Evolutionary conservation across 305 asterid genomes (phyloP).

Genomic region (Rubia tinctorum): DNA sequence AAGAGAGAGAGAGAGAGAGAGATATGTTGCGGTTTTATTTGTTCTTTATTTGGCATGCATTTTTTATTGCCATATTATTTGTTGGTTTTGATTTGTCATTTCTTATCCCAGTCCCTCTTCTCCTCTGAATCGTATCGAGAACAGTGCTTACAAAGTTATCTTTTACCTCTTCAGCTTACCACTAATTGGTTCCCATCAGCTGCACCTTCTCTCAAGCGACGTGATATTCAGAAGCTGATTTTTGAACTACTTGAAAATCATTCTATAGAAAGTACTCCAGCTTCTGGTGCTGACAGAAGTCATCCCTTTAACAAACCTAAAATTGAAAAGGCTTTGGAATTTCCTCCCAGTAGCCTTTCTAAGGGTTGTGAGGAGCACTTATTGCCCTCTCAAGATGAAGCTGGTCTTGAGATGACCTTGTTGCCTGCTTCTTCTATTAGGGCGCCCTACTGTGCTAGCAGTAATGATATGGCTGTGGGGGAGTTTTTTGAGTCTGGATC

Average conservation of each 20-base stretch:
- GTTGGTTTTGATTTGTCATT: neutral
- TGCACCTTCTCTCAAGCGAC: slow-evolving; percentile 80
- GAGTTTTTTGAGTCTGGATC: slow-evolving; percentile 55
- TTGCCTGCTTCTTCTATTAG: slow-evolving; percentile 43
- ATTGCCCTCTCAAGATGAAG: slow-evolving; percentile 30
- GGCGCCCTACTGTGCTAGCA: slow-evolving; percentile 34
- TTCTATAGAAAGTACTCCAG: slow-evolving; percentile 43
- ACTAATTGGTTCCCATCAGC: slow-evolving; percentile 79
- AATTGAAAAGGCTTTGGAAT: slow-evolving; percentile 37
- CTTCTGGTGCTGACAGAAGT: slow-evolving; percentile 33
- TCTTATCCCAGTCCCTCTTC: neutral
- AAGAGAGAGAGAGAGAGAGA: too few species aligned
- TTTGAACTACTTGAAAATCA: slow-evolving; percentile 48
- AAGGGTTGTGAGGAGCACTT: slow-evolving; percentile 40
- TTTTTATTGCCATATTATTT: neutral
- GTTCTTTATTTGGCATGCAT: neutral
- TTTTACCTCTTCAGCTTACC: slow-evolving; percentile 55
- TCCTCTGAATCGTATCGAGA: neutral
- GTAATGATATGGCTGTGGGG: slow-evolving; percentile 44
- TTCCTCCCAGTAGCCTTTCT: slow-evolving; percentile 33
- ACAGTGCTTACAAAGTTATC: neutral
- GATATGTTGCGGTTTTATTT: neutral
- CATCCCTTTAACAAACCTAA: slow-evolving; percentile 28
- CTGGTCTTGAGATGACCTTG: slow-evolving; percentile 56
- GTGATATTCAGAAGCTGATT: slow-evolving; percentile 65